Base-by-base conservation (phyloP, 2,329 filamentous ascomycete genomes). In the Nemania diffusa region DNA sequence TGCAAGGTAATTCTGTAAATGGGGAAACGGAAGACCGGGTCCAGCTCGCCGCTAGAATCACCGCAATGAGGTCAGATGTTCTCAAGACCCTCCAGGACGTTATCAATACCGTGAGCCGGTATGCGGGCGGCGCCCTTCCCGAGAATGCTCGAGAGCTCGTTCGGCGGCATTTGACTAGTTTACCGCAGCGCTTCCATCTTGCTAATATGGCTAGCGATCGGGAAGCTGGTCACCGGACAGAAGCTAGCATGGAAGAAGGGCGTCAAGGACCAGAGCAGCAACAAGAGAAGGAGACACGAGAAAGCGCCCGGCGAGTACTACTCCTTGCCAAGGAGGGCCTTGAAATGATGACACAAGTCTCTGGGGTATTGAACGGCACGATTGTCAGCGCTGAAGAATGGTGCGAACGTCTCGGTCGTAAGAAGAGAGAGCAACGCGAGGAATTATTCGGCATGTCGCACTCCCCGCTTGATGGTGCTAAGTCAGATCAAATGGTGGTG, bases 271-370 rank as follows among this genome's bases (percentile, higher is more conserved):
- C 78, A 27, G 82, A 84, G 63, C 81, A 82, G 59, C 71, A 70
- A 24, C 78, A 78, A 32, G 82, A 84, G 61, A 78, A 78, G 61
- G 81, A 83, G 52, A 79, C 82, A 13, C 80, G 81, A 1, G 85
- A 90, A 27, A 84, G 85, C 58, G 94, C 93, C 0, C 91, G 94
- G 72, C 87, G 91, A 46, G 94, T 97, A 63, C 82, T 98, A 13
- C 89, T 96, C 1, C 88, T 98, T 58, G 95, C 95, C 6, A 92
- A 91, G 74, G 95, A 98, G 78, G 93, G 94, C 0, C 84, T 98
- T 15, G 94, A 97, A 73, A 97, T 98, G 91, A 94, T 98, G 85
- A 87, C 89, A 0, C 94, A 97, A 78, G 93, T 99, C 57, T 96
- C 90, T 46, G 89, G 90, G 5, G 92, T 97, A 1, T 86, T 98